Base-by-base conservation (phyloP, 805 yeast species). In the Saccharomycopsis amapae region DNA sequence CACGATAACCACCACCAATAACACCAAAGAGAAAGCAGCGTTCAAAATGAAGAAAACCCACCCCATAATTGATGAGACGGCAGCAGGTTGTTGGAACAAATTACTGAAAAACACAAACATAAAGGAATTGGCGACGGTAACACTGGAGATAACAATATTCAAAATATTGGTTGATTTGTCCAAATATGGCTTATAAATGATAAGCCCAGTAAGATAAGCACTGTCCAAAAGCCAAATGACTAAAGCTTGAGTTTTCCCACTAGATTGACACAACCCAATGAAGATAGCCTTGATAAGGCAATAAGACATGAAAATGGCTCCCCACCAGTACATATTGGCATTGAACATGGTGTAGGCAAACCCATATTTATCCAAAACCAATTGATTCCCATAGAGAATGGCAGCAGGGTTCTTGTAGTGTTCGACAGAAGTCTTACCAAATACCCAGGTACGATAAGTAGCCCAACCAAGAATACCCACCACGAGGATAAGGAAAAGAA, bases 281-380 rank as follows among this genome's bases (percentile, higher is more conserved):
- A 89, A 83, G 13, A 82, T 58, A 13, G 81, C 77, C 64, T 85
- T 87, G 48, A 82, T 57, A 33, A 84, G 72, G 44, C 73, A 70
- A 62, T 85, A 84, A 3, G 61, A 60, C 34, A 87, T 57, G 41
- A 81, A 61, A 2, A 84, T 80, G 15, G 72, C 65, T 49, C 90
- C 85, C 73, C 89, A 89, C 85, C 88, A 89, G 65, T 85, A 88
- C 57, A 72, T 78, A 22, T 69, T 69, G 18, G 96, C 94, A 52
- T 76, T 75, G 63, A 82, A 88, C 88, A 86, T 87, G 13, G 95
- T 84, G 65, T 88, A 89, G 57, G 88, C 76, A 64, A 82, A 89
- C 0, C 96, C 96, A 59, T 81, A 88, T 59, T 82, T 82, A 67
- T 80, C 76, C 59, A 88, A 72, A 28, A 86, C 72, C 24, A 67